A percentile compares a stretch with the other conserved stretches of the same genome.
Evolutionary conservation across 768 basidiomycete species (phyloP).

Genomic region (Pleurotus giganteus): DNA sequence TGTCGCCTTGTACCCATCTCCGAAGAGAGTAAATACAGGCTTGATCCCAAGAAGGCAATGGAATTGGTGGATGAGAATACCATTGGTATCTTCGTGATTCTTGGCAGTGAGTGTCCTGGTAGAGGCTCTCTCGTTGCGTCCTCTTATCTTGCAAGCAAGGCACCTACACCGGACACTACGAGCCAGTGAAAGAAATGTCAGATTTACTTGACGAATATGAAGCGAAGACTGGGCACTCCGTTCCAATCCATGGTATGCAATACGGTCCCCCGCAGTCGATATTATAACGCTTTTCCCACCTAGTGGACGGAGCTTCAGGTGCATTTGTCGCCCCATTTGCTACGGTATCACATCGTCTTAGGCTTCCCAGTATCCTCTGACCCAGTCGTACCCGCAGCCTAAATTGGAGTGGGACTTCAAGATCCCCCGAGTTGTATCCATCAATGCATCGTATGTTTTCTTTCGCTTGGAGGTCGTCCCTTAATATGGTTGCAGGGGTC

Average conservation of each 20-base stretch:
- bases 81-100: constrained; percentile 63
- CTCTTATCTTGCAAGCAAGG: constrained; percentile 45
- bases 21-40: constrained; percentile 49
- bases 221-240: constrained; percentile 51
- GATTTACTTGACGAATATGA: constrained; percentile 68
- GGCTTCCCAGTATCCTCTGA: constrained; percentile 34
- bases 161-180: constrained; percentile 69
- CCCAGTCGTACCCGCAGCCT: constrained; percentile 35
- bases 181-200: constrained; percentile 84
- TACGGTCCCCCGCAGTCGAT: constrained; percentile 36
- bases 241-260: constrained; percentile 71
- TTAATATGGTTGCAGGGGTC: too few relatives aligned
- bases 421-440: constrained; percentile 57
- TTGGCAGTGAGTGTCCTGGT: constrained; percentile 29
- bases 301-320: constrained; percentile 64
- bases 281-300: constrained; percentile 33
- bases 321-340: constrained; percentile 71
- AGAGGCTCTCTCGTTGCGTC: constrained; percentile 24
- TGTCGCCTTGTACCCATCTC: constrained; percentile 51
- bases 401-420: constrained; percentile 64
- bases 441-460: constrained; percentile 48
- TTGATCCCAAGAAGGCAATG: constrained; percentile 63
- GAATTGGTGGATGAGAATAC: constrained; percentile 72
- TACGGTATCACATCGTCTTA: constrained; percentile 17
- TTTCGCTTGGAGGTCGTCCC: constrained; percentile 1